Percentiles rank a stretch among this genome's conserved stretches.
Evolutionary conservation across 2,329 filamentous ascomycete genomes (phyloP).

Genomic region (Paradendryphiella salina): DNA sequence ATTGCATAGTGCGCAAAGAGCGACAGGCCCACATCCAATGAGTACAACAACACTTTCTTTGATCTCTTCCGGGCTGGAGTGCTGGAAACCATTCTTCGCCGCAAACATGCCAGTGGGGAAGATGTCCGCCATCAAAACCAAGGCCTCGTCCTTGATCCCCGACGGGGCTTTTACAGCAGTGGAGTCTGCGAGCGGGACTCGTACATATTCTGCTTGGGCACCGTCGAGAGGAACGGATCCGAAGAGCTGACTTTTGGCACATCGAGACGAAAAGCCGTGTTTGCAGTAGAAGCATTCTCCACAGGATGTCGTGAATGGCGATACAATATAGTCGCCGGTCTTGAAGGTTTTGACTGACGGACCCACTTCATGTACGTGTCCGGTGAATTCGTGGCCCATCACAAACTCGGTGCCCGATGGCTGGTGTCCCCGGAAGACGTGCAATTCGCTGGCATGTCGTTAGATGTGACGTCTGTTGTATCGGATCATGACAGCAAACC

Average conservation of each 20-base stretch:
- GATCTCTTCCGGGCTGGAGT: slow-evolving; percentile 61
- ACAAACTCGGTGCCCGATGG: slow-evolving; percentile 66
- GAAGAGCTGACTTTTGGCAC: slow-evolving; percentile 70
- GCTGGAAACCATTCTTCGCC: slow-evolving; percentile 73
- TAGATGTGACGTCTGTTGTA: neutral
- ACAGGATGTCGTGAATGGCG: slow-evolving; percentile 70
- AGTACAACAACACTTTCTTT: slow-evolving; percentile 72
- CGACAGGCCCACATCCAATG: slow-evolving; percentile 79
- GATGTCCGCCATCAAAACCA: slow-evolving; percentile 91
- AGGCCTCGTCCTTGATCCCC: slow-evolving; percentile 70
- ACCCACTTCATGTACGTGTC: slow-evolving; percentile 70
- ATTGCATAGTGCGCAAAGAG: slow-evolving; percentile 79
- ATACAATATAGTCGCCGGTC: slow-evolving; percentile 76
- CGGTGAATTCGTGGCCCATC: slow-evolving; percentile 87
- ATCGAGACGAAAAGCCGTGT: slow-evolving; percentile 75
- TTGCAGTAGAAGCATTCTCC: slow-evolving; percentile 83
- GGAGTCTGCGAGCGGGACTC: slow-evolving; percentile 75
- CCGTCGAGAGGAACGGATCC: slow-evolving; percentile 72
- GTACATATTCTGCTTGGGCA: slow-evolving; percentile 76
- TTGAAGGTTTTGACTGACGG: slow-evolving; percentile 68
- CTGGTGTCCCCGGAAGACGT: slow-evolving; percentile 83
- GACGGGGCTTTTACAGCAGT: slow-evolving; percentile 76
- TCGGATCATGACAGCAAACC: slow-evolving; percentile 56
- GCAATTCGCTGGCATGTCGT: slow-evolving; percentile 67
- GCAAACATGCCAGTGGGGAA: slow-evolving; percentile 85